Conservation (phyloP, 169 alveolate species). For the Cryptosporidium tyzzeri region DNA sequence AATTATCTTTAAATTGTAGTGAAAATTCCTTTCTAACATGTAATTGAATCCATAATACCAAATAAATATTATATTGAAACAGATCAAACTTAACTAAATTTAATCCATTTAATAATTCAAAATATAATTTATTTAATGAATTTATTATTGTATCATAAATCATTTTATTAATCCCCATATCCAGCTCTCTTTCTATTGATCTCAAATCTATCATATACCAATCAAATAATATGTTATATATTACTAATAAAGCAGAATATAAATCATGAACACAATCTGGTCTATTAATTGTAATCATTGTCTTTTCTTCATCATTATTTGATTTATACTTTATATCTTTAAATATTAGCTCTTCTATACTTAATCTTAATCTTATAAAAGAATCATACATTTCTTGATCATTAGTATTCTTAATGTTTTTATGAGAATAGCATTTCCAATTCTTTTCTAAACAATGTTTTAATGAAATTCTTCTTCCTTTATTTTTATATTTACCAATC, state of each 20-base stretch:
- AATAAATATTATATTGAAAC: slow-evolving; percentile 22
- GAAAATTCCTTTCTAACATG: slow-evolving; percentile 17
- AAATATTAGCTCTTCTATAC: slow-evolving; percentile 2
- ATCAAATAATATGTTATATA: slow-evolving; percentile 7
- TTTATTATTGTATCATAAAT: slow-evolving; percentile 14
- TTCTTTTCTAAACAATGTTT: slow-evolving; percentile 18
- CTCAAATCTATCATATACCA: slow-evolving; percentile 33
- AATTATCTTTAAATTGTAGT: not conserved
- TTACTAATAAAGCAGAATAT: slow-evolving; percentile 20
- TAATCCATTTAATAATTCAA: not conserved
- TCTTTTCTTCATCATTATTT: not conserved
- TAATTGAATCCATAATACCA: slow-evolving; percentile 1
- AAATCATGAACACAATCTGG: slow-evolving; percentile 50
- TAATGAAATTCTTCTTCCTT: slow-evolving; percentile 5
- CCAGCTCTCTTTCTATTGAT: slow-evolving; percentile 7
- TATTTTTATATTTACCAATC: not conserved
- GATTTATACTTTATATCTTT: not conserved
- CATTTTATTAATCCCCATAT: slow-evolving; percentile 38
- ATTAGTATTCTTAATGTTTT: slow-evolving; percentile 35
- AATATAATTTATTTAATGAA: slow-evolving; percentile 11
- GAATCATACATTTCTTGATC: slow-evolving; percentile 64
- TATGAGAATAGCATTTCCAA: slow-evolving; percentile 68
- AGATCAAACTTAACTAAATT: slow-evolving; percentile 33
- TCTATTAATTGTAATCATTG: not conserved
- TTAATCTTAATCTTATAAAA: slow-evolving; percentile 7